phyloP scores from a whole-genome alignment of 2,329 filamentous ascomycete genomes.

The Fusarium sp. region DNA sequence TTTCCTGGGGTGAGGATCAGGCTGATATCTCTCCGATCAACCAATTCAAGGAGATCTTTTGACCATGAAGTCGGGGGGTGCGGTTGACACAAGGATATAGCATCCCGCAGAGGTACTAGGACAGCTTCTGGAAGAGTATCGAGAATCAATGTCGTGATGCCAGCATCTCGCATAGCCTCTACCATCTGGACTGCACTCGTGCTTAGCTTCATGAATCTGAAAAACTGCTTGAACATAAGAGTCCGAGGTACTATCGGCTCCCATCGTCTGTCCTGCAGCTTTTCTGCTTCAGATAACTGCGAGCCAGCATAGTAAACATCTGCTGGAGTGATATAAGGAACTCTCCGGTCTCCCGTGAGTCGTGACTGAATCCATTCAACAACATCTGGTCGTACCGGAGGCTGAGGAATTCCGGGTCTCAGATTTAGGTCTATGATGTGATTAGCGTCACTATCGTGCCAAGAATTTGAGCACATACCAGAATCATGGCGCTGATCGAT shows the following conservation, averaged over 20 bases:
- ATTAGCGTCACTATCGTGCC: constrained; percentile 13
- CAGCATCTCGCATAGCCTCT: constrained; percentile 77
- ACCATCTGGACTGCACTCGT: constrained; percentile 71
- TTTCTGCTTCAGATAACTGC: constrained; percentile 51
- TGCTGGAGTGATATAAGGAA: constrained; percentile 56
- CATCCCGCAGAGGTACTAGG: constrained; percentile 82
- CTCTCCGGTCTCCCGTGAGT: constrained; percentile 53
- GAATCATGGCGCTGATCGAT: constrained; percentile 53
- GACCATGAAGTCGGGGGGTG: constrained; percentile 83
- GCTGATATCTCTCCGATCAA: constrained; percentile 84
- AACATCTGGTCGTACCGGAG: constrained; percentile 54
- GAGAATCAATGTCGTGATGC: constrained; percentile 73
- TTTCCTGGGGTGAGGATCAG: constrained; percentile 65
- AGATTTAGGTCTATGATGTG: constrained; percentile 46
- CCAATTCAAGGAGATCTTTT: constrained; percentile 74
- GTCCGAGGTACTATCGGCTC: constrained; percentile 71
- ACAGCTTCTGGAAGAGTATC: constrained; percentile 88
- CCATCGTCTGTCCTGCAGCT: constrained; percentile 56
- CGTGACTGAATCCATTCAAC: constrained; percentile 65
- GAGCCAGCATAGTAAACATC: constrained; percentile 58
- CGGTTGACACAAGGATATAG: constrained; percentile 85
- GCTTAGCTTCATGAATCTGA: constrained; percentile 65
- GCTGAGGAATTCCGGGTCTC: constrained; percentile 50
- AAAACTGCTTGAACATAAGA: constrained; percentile 74
- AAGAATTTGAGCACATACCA: constrained; percentile 47